Evolutionary conservation across 345 rosid genomes (phyloP), one percentile per base, ranked within the genome.

Genomic region (Murraya koenigii): DNA sequence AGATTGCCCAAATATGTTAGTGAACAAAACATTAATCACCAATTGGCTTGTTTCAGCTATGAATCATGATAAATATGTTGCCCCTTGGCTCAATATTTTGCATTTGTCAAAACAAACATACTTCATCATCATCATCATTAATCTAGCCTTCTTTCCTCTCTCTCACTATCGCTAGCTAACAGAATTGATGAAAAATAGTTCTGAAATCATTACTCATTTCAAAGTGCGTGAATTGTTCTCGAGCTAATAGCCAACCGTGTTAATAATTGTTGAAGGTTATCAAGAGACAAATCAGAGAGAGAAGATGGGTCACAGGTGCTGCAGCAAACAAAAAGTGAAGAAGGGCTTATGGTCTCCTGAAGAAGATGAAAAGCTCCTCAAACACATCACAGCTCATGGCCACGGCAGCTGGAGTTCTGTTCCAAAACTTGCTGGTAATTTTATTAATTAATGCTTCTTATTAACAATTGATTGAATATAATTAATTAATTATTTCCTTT

Each of bases 401-500:
- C 93, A 91, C 85, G 90, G 92, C 11, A 87, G 91, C 75, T 91
- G 96, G 96, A 91, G 96, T 68, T 87, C 91, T n/a, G 91, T 91
- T 82, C 93, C 96, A 14, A 89, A 85, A 82, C 90, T 85, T 75
- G 92, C 96, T 22, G 93, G 92, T 91, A 79, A 19, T 14, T 44
- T 15, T 44, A 44, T 44, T 44, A 14, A 44, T 44, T 44, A 44
- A 44, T 44, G 5, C 49, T 44, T 44, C 15, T 13, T 44, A 44
- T 10, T 44, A 41, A 11, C 49, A 41, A 11, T 41, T 11, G 11
- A 11, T 41, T 41, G 4, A 41, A 11, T 3, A 13, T 44, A 15
- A 0, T 44, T 13, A 44, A 3, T 44, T 44, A 44, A 52, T 52
- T 60, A 47, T 73, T 59, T 58, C 44, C 44, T 52, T 79, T 44